phyloP scores from a whole-genome alignment of 257 asterid species.

The Schizonepeta tenuifolia region DNA sequence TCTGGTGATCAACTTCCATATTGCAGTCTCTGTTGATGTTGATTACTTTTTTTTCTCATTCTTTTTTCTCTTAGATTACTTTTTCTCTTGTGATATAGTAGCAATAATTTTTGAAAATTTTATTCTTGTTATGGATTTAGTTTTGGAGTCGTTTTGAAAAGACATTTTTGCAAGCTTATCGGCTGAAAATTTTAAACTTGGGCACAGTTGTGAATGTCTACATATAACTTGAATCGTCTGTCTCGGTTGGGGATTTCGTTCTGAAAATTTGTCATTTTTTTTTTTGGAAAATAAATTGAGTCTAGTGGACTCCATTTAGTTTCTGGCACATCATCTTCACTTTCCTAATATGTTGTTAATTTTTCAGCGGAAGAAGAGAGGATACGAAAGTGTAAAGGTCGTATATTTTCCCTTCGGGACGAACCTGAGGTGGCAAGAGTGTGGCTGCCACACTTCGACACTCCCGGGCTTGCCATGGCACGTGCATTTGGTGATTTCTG shows the following conservation, averaged over 20 bases:
- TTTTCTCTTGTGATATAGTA: background rate
- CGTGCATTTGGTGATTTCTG: conserved; percentile 86
- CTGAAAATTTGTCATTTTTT: no score
- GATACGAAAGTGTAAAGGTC: conserved; percentile 71
- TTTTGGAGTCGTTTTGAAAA: background rate
- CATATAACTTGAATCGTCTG: background rate
- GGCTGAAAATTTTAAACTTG: background rate
- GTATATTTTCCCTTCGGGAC: conserved; percentile 68
- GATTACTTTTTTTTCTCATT: background rate
- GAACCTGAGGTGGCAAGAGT: conserved; percentile 77
- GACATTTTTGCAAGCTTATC: no score
- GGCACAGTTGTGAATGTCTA: background rate
- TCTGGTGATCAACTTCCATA: background rate
- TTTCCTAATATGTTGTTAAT: conserved; percentile 9
- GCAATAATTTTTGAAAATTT: background rate
- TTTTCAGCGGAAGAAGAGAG: conserved; percentile 64
- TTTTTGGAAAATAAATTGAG: background rate
- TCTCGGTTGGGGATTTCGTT: background rate
- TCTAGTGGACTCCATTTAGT: background rate
- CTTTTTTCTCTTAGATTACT: no score
- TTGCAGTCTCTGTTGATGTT: background rate
- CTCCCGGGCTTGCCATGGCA: conserved; percentile 87
- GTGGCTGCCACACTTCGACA: conserved; percentile 66
- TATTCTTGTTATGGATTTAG: background rate
- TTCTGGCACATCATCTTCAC: background rate